These are phyloP conservation scores for Aspergillus glaucus DNA, from an alignment of 2,329 filamentous ascomycete genomes.

Conservation along the genomic window DNA sequence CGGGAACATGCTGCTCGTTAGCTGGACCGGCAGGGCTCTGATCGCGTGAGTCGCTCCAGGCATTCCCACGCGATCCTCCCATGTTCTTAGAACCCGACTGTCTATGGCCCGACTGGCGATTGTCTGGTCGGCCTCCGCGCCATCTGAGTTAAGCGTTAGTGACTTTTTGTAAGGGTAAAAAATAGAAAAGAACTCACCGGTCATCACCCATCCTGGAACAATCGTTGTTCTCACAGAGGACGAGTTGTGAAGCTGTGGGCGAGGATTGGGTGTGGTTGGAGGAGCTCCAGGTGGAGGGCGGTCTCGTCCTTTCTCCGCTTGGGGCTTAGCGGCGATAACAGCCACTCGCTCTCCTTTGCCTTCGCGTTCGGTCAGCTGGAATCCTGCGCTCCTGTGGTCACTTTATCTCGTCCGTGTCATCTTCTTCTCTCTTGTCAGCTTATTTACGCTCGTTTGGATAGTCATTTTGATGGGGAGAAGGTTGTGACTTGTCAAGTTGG, in stretches of 20 bases:
- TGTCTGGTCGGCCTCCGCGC: conserved; percentile 33
- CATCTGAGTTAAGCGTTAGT: conserved; percentile 23
- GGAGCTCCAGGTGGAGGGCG: conserved; percentile 3
- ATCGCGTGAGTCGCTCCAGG: conserved; percentile 24
- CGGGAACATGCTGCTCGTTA: conserved; percentile 38
- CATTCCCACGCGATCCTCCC: conserved; percentile 23
- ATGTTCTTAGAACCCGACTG: conserved; percentile 26
- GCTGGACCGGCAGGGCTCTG: conserved; percentile 11
- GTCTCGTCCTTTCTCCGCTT: conserved; percentile 7
- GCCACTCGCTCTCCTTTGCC: conserved; percentile 3
- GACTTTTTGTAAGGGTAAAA: conserved; percentile 6
- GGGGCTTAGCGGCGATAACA: conserved; percentile 7
- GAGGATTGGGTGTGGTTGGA: conserved; percentile 8
- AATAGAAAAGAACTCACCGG: conserved; percentile 21
- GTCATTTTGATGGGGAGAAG: neutral
- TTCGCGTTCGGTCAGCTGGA: conserved; percentile 7
- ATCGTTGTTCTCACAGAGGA: neutral
- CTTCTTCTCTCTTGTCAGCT: neutral
- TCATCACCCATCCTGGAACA: conserved; percentile 30
- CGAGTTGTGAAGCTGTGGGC: neutral
- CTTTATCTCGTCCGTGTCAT: neutral
- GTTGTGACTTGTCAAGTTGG: conserved; percentile 9
- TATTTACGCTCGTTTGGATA: neutral
- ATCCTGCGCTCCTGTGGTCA: conserved; percentile 1
- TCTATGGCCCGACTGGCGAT: conserved; percentile 32